Evolutionary conservation across 345 rosid species (phyloP).

Genomic region (Dovyalis caffra): DNA sequence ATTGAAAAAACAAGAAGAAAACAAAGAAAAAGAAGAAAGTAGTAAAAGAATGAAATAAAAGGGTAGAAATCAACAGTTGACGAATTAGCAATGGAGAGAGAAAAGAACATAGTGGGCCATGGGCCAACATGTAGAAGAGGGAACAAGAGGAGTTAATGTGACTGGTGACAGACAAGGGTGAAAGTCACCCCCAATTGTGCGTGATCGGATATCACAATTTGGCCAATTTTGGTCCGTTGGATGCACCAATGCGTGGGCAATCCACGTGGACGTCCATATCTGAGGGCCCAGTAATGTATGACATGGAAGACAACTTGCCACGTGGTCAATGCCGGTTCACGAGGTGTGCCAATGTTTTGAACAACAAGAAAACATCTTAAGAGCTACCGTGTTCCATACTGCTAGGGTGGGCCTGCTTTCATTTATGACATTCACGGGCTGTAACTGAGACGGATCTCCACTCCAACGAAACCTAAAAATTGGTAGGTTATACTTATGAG

Average conservation of each 20-base stretch:
- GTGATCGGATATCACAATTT: slow-evolving; percentile 1
- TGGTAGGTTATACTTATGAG: no score
- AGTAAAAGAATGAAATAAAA: no score
- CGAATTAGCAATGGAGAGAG: neutral
- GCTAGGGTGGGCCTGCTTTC: neutral
- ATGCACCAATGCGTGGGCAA: neutral
- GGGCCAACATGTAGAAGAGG: slow-evolving; percentile 3
- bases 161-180: slow-evolving; percentile 23
- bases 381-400: neutral
- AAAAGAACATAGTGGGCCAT: neutral
- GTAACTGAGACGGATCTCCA: neutral
- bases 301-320: slow-evolving; percentile 7
- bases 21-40: neutral
- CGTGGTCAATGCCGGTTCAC: slow-evolving; percentile 22
- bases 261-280: slow-evolving; percentile 30
- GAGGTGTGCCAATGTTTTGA: slow-evolving; percentile 12
- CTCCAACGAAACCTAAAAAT: no score
- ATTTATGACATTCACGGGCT: neutral
- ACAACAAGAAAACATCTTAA: slow-evolving; percentile 13
- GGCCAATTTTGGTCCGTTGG: neutral
- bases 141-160: slow-evolving; percentile 32
- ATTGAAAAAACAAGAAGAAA: neutral
- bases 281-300: neutral
- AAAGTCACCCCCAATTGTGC: neutral
- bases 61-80: neutral